These are phyloP conservation scores for Haplosporangium sp. DNA, from an alignment of 371 early-diverging fungal species.

Conservation along the genomic window DNA sequence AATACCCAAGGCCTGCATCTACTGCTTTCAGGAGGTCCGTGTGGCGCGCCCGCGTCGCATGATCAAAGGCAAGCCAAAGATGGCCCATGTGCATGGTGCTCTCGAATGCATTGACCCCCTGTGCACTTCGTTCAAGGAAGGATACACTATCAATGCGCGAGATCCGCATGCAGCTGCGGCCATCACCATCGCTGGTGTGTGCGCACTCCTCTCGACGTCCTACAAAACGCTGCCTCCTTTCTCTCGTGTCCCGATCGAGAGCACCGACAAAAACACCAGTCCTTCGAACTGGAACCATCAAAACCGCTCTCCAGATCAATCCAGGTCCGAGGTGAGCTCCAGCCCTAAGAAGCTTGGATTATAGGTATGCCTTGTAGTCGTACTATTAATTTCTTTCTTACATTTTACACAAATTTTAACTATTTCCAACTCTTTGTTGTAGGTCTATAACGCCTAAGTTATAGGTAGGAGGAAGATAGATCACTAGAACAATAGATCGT, in stretches of 20 bases:
- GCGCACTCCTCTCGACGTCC: neutral
- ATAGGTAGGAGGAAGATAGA: neutral
- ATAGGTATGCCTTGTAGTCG: too few relatives aligned
- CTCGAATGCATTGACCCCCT: constrained; percentile 12
- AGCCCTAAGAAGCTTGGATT: too few relatives aligned
- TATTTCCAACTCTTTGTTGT: too few relatives aligned
- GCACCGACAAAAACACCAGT: constrained; percentile 4
- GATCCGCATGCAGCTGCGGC: constrained; percentile 11
- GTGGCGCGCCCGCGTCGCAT: neutral
- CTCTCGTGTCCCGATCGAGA: too few relatives aligned
- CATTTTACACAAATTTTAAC: too few relatives aligned
- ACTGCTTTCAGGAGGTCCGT: neutral
- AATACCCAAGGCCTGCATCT: constrained; percentile 6
- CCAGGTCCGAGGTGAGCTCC: constrained; percentile 3
- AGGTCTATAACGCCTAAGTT: too few relatives aligned
- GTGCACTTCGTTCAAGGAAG: neutral
- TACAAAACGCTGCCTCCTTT: too few relatives aligned
- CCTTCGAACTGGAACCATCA: neutral
- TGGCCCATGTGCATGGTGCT: constrained; percentile 3
- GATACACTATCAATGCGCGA: constrained; percentile 5
- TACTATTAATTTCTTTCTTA: too few relatives aligned
- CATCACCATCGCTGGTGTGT: constrained; percentile 6
- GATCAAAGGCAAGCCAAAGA: constrained; percentile 6
- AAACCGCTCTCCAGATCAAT: constrained; percentile 1
- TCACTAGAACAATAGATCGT: constrained; percentile 15